These are phyloP conservation scores for Pseudogymnoascus sp. DNA, from an alignment of 2,329 filamentous ascomycete genomes.

Conservation along the genomic window DNA sequence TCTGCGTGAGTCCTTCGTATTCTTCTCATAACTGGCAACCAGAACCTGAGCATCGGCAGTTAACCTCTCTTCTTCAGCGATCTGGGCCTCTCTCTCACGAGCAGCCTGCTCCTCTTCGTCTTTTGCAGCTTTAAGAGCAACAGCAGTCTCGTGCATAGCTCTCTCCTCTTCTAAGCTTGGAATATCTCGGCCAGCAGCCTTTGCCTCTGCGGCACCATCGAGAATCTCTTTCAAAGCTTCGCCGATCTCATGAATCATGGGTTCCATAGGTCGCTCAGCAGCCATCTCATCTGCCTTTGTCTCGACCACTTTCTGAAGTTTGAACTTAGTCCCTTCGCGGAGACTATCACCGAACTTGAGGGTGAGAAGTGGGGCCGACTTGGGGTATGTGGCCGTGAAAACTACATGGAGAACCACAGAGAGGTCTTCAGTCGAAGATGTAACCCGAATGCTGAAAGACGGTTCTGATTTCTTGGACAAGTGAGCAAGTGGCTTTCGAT, in stretches of 20 bases:
- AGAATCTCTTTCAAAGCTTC: slow-evolving; percentile 58
- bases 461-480: slow-evolving; percentile 64
- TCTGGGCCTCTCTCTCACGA: slow-evolving; percentile 47
- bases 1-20: slow-evolving; percentile 56
- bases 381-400: slow-evolving; percentile 86
- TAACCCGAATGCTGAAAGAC: slow-evolving; percentile 73
- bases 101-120: slow-evolving; percentile 40
- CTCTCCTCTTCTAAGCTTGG: slow-evolving; percentile 87
- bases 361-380: slow-evolving; percentile 65
- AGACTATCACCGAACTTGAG: slow-evolving; percentile 59
- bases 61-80: slow-evolving; percentile 53
- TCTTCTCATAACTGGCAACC: slow-evolving; percentile 60
- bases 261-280: slow-evolving; percentile 40
- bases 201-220: slow-evolving; percentile 76
- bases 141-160: slow-evolving; percentile 69
- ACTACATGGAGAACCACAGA: slow-evolving; percentile 67
- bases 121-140: slow-evolving; percentile 50
- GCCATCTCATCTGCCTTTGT: slow-evolving; percentile 47
- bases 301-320: slow-evolving; percentile 58
- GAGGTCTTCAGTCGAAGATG: slow-evolving; percentile 64
- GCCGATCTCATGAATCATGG: slow-evolving; percentile 43
- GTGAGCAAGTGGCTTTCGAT: slow-evolving; percentile 16
- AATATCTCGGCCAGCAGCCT: slow-evolving; percentile 66
- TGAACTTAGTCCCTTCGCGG: slow-evolving; percentile 62
- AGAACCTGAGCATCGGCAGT: slow-evolving; percentile 53